phyloP scores from a whole-genome alignment of 2,329 filamentous ascomycete genomes.

The Bimuria novae-zelandiae region DNA sequence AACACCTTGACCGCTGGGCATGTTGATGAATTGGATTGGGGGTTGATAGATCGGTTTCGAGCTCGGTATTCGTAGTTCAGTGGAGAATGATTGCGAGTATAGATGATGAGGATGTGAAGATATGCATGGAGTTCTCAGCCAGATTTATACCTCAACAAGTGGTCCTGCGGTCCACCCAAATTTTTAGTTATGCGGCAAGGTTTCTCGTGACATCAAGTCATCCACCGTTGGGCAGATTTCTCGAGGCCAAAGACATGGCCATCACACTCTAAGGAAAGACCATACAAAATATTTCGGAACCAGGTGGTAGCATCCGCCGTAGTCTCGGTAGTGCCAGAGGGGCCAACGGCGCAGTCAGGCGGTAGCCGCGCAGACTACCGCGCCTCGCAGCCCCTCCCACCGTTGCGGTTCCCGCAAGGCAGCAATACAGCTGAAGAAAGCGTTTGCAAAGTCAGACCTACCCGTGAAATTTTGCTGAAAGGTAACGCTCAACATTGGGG shows the following conservation, averaged over 20 bases:
- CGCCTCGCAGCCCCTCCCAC: background rate
- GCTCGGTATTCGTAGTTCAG: background rate
- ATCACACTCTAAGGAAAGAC: background rate
- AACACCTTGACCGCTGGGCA: background rate
- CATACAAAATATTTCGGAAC: background rate
- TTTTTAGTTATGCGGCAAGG: background rate
- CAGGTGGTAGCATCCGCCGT: background rate
- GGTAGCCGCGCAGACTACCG: background rate
- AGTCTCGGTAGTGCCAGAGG: background rate
- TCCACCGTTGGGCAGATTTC: conserved; percentile 2
- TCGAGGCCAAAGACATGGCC: background rate
- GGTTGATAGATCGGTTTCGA: background rate
- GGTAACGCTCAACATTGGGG: background rate
- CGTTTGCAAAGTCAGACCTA: background rate
- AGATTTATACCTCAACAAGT: background rate
- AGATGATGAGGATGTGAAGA: background rate
- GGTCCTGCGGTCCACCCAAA: background rate
- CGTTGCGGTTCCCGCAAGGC: background rate
- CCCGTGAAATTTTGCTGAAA: background rate
- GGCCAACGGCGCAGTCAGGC: background rate
- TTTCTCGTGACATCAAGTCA: background rate
- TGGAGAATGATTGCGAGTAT: background rate
- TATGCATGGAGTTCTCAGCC: background rate
- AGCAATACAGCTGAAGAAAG: background rate
- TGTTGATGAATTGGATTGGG: background rate